A percentile compares a stretch with the other conserved stretches of the same genome.
Evolutionary conservation across 1,139 yeast genomes (phyloP).

Genomic region (Yamadazyma dushanensis): DNA sequence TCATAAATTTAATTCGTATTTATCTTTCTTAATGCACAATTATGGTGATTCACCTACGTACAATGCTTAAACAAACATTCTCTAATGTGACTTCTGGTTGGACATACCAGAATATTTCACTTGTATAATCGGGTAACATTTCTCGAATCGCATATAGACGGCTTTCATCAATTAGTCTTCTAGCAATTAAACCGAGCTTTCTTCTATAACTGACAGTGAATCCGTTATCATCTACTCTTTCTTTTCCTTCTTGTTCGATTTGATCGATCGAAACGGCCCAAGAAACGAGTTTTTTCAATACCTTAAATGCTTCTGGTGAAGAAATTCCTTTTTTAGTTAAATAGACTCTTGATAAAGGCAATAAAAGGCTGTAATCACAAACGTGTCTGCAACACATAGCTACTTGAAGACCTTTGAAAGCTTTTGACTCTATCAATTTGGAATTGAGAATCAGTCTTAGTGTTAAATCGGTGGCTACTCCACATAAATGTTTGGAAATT

Average conservation of each 20-base stretch:
- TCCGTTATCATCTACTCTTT: constrained; percentile 14
- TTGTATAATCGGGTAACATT: constrained; percentile 31
- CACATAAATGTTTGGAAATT: constrained; percentile 87
- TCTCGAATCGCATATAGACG: constrained; percentile 46
- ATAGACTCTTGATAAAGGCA: constrained; percentile 49
- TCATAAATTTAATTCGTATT: constrained; percentile 3
- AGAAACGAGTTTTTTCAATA: constrained; percentile 65
- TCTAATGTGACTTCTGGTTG: constrained; percentile 62
- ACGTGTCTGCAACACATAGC: constrained; percentile 96
- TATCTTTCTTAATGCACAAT: neutral
- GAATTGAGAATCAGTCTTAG: constrained; percentile 62
- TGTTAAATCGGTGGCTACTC: constrained; percentile 90
- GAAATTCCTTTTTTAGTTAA: constrained; percentile 35
- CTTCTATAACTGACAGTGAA: constrained; percentile 49
- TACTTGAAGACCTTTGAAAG: constrained; percentile 60
- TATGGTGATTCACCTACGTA: constrained; percentile 1
- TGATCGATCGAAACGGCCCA: constrained; percentile 84
- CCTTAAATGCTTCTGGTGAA: constrained; percentile 45
- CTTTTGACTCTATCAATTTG: constrained; percentile 14
- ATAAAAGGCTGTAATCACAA: constrained; percentile 56
- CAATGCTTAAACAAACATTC: constrained; percentile 56
- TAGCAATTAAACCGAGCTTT: constrained; percentile 60
- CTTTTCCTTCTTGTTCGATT: constrained; percentile 26
- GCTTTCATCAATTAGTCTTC: constrained; percentile 67
- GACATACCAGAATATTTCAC: constrained; percentile 60